Evolutionary conservation across 352 stramenopile species (phyloP), one percentile per base, ranked within the genome.

Genomic region (Globisporangium canariense): DNA sequence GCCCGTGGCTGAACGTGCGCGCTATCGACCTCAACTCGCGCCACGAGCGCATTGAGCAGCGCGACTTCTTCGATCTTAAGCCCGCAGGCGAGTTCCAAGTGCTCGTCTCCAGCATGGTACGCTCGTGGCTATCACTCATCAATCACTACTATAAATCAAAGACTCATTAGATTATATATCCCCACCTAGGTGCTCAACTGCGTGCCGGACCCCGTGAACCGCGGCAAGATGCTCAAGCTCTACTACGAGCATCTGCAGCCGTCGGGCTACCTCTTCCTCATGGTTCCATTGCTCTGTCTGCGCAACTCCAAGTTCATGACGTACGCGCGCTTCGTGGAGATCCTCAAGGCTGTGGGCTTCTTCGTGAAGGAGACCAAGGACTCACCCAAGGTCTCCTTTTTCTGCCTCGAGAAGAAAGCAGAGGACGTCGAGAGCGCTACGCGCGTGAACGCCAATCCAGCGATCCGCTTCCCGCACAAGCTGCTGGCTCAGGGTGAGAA

Each of bases 11-110:
- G 11, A 54, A 96, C 41, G 93, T 98, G n/a, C 78, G 88, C 45
- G 95, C 96, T 7, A 98, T 99, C 64, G 96, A 99, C 72, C 82
- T 99, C 56, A 90, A 95, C 66, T 97, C 94, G 16, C 89, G 88
- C 52, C 78, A 98, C 72, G 83, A 94, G 30, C 68, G 76, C 62
- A 98, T 98, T 63, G 83, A 98, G 71, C 85, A 97, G 71, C 71
- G 85, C 45, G 92, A 98, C 70, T 98, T 98, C 66, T 97, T 98
- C 65, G 84, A 79, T 18, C 74, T 98, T 16, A 57, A 74, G 53
- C 77, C 90, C 1, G 51, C 60, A 1, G 76, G 77, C 10, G 78
- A 84, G 54, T 98, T 96, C 71, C 87, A 98, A 57, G 88, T 97
- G 3, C 67, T 98, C 46, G 94, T 98, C 20, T 98, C 94, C 60